These are phyloP conservation scores for Apiospora sp. DNA, from an alignment of 2,329 filamentous ascomycete species.

Conservation along the genomic window DNA sequence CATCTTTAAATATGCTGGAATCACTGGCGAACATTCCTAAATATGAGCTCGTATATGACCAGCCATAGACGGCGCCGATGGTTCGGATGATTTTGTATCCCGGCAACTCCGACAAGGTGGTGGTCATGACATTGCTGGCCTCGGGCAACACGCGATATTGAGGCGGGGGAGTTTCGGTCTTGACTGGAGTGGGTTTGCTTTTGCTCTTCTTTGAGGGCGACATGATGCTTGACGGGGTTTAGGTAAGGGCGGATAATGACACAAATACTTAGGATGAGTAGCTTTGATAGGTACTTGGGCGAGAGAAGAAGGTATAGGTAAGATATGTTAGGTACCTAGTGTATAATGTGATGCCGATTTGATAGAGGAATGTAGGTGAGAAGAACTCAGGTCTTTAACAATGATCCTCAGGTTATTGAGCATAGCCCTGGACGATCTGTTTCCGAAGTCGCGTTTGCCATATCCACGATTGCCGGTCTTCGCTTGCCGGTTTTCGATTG, in stretches of 20 bases:
- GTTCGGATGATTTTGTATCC: background rate
- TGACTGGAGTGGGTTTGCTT: background rate
- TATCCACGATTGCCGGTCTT: no score
- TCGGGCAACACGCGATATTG: background rate
- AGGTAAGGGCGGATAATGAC: background rate
- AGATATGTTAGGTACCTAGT: no score
- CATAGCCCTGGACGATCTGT: background rate
- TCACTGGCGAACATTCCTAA: no score
- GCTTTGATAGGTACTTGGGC: background rate
- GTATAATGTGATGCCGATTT: no score
- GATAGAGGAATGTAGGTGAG: background rate
- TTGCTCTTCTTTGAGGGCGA: background rate
- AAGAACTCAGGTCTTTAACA: no score
- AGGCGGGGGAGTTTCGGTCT: background rate
- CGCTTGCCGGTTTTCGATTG: no score
- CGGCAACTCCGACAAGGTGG: background rate
- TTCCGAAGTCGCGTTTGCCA: no score
- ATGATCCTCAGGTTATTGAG: no score
- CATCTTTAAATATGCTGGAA: no score
- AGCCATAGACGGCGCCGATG: background rate
- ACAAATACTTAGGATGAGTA: background rate
- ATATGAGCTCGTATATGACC: background rate
- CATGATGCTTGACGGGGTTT: background rate
- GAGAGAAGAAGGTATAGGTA: no score
- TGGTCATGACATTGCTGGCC: background rate